These are phyloP conservation scores for Sugiyamaella paludigena DNA, from an alignment of 1,139 yeast species.

Conservation along the genomic window DNA sequence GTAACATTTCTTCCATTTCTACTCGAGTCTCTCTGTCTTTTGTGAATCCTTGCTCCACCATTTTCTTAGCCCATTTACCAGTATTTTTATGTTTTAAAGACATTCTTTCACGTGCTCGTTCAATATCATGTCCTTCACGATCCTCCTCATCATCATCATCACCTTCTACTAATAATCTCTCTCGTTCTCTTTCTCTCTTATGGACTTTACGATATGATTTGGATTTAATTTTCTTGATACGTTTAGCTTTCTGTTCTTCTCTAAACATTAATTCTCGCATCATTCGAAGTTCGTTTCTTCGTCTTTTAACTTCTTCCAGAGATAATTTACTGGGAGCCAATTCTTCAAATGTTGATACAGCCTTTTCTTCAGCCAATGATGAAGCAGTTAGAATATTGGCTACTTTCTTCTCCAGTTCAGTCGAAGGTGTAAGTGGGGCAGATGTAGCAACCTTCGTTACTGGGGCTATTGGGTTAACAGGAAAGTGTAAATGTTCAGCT, in stretches of 20 bases:
- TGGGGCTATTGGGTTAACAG: constrained; percentile 52
- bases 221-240: constrained; percentile 92
- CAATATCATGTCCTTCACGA: constrained; percentile 60
- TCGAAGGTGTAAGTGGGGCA: constrained; percentile 50
- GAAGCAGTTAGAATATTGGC: constrained; percentile 61
- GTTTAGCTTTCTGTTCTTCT: constrained; percentile 84
- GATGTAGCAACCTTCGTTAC: constrained; percentile 50
- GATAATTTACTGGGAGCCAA: constrained; percentile 72
- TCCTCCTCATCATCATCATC: constrained; percentile 40
- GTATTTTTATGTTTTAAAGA: constrained; percentile 83
- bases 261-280: constrained; percentile 97
- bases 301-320: constrained; percentile 71
- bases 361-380: constrained; percentile 66
- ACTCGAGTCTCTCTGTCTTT: constrained; percentile 81
- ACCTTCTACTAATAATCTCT: constrained; percentile 66
- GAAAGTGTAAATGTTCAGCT: constrained; percentile 82
- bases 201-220: constrained; percentile 83
- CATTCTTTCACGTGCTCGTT: constrained; percentile 92
- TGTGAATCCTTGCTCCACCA: constrained; percentile 86
- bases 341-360: constrained; percentile 82
- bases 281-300: constrained; percentile 78
- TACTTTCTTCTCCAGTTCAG: constrained; percentile 68
- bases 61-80: constrained; percentile 79
- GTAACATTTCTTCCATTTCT: constrained; percentile 91
- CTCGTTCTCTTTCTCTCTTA: constrained; percentile 76